These are phyloP conservation scores for Leccinum subtestaceum DNA, from an alignment of 768 basidiomycete species.

Conservation along the genomic window DNA sequence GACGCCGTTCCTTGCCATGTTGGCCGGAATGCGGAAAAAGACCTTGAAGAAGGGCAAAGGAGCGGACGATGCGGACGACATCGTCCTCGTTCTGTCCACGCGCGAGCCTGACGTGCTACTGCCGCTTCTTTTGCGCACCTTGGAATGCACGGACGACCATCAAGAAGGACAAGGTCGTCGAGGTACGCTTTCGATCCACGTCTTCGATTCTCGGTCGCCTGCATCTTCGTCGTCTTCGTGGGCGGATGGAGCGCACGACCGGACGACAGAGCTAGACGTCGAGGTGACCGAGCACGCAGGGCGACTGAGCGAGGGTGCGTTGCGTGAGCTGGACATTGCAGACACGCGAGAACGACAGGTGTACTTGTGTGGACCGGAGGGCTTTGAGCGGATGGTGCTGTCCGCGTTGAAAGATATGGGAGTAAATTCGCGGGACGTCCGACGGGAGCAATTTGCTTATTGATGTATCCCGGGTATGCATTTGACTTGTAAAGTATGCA, in stretches of 20 bases:
- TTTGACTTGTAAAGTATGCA: no score
- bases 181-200: conserved; percentile 34
- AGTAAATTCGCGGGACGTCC: conserved; percentile 32
- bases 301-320: conserved; percentile 14
- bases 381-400: conserved; percentile 42
- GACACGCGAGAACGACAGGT: conserved; percentile 27
- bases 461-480: conserved; percentile 14
- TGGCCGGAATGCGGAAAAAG: conserved; percentile 23
- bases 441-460: conserved; percentile 44
- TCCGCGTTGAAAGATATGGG: conserved; percentile 35
- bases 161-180: background rate
- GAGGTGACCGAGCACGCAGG: conserved; percentile 17
- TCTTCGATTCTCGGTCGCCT: conserved; percentile 32
- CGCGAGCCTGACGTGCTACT: conserved; percentile 53
- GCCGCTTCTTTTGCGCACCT: conserved; percentile 30
- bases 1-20: conserved; percentile 64
- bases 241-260: background rate
- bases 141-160: background rate
- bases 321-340: conserved; percentile 6
- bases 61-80: conserved; percentile 28
- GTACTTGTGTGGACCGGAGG: conserved; percentile 51
- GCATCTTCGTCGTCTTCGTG: background rate
- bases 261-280: conserved; percentile 17
- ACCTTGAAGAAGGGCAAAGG: background rate
- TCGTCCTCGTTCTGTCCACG: conserved; percentile 49